Conservation (phyloP, 495 filamentous ascomycete genomes). For the Penicillium pulvis region DNA sequence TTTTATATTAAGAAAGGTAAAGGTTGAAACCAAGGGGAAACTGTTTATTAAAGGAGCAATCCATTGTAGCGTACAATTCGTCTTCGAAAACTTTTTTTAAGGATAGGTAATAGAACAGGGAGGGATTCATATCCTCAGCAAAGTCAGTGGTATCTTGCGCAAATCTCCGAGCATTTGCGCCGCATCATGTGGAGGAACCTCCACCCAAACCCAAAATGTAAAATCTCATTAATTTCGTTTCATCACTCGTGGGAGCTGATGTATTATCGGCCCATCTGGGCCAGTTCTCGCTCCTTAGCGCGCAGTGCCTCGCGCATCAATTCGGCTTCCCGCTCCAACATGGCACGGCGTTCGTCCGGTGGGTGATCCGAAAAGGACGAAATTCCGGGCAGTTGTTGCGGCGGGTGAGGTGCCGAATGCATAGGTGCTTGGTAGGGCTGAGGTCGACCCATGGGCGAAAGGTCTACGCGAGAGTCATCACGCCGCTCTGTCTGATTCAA, state of each 20-base stretch:
- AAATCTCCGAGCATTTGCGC: conserved; percentile 26
- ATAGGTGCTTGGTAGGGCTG: conserved; percentile 35
- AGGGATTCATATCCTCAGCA: conserved; percentile 20
- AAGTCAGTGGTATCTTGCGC: conserved; percentile 33
- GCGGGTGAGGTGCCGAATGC: conserved; percentile 27
- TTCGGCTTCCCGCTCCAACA: conserved; percentile 73
- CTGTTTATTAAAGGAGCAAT: conserved; percentile 10
- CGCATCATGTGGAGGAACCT: conserved; percentile 22
- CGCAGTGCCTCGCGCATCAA: conserved; percentile 73
- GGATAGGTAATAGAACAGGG: conserved; percentile 12
- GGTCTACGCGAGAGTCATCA: conserved; percentile 53
- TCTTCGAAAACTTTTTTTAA: conserved; percentile 22
- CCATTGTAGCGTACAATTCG: conserved; percentile 27
- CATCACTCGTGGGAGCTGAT: conserved; percentile 5
- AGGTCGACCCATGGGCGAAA: conserved; percentile 41
- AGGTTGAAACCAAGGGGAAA: background rate
- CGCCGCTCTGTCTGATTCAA: conserved; percentile 57
- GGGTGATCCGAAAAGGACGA: conserved; percentile 49
- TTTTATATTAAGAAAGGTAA: background rate
- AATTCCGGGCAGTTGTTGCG: conserved; percentile 40
- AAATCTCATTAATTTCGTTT: conserved; percentile 30
- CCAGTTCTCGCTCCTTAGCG: conserved; percentile 77
- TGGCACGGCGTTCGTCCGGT: conserved; percentile 64
- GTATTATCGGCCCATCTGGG: conserved; percentile 54
- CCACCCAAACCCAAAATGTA: conserved; percentile 8